Conservation (phyloP, 495 filamentous ascomycete species). For the Penicillium arizonense region DNA sequence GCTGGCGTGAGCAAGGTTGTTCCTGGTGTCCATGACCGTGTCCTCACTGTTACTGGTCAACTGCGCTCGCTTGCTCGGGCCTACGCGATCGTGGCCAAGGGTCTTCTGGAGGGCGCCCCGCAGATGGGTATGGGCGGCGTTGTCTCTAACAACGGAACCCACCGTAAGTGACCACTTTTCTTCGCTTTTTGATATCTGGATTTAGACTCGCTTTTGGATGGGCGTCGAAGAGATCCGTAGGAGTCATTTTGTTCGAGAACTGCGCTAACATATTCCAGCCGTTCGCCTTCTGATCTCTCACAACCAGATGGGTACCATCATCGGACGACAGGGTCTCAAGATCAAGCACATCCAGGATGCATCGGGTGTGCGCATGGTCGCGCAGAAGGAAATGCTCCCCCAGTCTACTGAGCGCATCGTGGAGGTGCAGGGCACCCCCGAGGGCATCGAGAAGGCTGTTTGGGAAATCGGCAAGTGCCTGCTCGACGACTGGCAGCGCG, state of each 20-base stretch:
- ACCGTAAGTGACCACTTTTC: slow-evolving; percentile 65
- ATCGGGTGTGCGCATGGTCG: slow-evolving; percentile 96
- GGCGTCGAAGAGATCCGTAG: neutral
- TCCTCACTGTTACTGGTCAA: slow-evolving; percentile 88
- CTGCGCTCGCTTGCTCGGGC: slow-evolving; percentile 84
- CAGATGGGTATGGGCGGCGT: slow-evolving; percentile 92
- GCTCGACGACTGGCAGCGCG: slow-evolving; percentile 95
- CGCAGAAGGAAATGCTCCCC: slow-evolving; percentile 98
- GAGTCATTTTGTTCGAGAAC: neutral
- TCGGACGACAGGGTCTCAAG: slow-evolving; percentile 91
- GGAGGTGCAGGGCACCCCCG: slow-evolving; percentile 89
- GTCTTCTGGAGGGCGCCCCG: slow-evolving; percentile 88
- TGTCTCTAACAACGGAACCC: slow-evolving; percentile 79
- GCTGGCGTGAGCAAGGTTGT: slow-evolving; percentile 99
- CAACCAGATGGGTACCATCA: slow-evolving; percentile 99
- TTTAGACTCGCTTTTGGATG: neutral
- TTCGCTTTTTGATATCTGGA: neutral
- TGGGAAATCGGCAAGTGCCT: slow-evolving; percentile 99
- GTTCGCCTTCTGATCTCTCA: slow-evolving; percentile 97
- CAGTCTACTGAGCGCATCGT: slow-evolving; percentile 99
- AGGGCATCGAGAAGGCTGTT: slow-evolving; percentile 89
- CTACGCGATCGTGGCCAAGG: slow-evolving; percentile 89
- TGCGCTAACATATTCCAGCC: slow-evolving; percentile 56
- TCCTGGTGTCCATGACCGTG: slow-evolving; percentile 92
- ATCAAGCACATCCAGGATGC: slow-evolving; percentile 99